These are phyloP conservation scores for Penicillium coprophilum DNA, from an alignment of 495 filamentous ascomycete genomes.

Conservation along the genomic window DNA sequence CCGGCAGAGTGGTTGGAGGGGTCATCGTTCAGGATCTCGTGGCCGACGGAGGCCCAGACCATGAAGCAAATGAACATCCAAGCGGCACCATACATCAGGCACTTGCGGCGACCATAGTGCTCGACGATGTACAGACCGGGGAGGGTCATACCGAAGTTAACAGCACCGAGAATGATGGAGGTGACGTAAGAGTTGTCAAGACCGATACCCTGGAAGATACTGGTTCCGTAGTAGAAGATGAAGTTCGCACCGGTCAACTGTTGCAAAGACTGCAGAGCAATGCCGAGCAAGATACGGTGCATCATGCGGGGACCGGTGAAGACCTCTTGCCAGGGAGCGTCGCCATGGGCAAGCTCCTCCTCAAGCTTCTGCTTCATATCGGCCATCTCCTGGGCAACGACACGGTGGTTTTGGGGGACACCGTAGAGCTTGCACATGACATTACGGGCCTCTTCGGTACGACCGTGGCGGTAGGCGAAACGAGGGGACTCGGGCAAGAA, in stretches of 20 bases:
- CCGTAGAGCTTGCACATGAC: slow-evolving; percentile 74
- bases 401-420: slow-evolving; percentile 59
- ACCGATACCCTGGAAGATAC: slow-evolving; percentile 68
- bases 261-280: slow-evolving; percentile 69
- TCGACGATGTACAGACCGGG: slow-evolving; percentile 73
- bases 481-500: slow-evolving; percentile 74
- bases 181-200: slow-evolving; percentile 68
- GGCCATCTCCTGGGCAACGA: slow-evolving; percentile 66
- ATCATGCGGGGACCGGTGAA: slow-evolving; percentile 72
- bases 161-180: slow-evolving; percentile 69
- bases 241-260: slow-evolving; percentile 76
- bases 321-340: slow-evolving; percentile 60
- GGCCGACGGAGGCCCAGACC: slow-evolving; percentile 71
- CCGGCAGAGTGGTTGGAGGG: slow-evolving; percentile 59
- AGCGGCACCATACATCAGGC: slow-evolving; percentile 62
- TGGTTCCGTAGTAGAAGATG: slow-evolving; percentile 81
- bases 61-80: slow-evolving; percentile 74
- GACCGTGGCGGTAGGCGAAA: slow-evolving; percentile 64
- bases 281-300: slow-evolving; percentile 67
- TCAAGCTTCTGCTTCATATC: slow-evolving; percentile 64
- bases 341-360: slow-evolving; percentile 55
- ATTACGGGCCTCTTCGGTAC: slow-evolving; percentile 60
- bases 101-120: slow-evolving; percentile 64
- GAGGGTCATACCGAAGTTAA: slow-evolving; percentile 73
- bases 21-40: slow-evolving; percentile 56